phyloP scores from a whole-genome alignment of 2,329 filamentous ascomycete genomes.

The Grosmannia huntii region DNA sequence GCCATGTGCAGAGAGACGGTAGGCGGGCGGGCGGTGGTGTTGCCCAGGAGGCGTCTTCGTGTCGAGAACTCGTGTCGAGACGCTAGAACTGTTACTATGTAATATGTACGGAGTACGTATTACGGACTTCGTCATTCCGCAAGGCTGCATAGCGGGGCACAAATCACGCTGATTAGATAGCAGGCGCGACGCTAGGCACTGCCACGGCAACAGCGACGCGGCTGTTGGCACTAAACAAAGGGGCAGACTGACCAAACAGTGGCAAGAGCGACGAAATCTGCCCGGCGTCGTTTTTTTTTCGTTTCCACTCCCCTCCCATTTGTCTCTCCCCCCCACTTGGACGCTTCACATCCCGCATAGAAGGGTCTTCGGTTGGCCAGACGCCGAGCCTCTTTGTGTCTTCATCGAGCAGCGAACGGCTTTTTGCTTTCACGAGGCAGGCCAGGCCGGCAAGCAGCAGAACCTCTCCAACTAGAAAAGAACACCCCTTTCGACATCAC shows the following conservation, averaged over 20 bases:
- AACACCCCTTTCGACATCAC: too few species aligned
- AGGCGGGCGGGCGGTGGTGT: too few species aligned
- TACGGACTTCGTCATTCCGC: background rate
- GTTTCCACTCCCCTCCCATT: background rate
- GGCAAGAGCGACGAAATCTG: background rate
- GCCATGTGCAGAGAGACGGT: background rate
- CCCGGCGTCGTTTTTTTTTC: background rate
- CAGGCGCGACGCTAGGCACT: background rate
- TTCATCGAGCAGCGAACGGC: too few species aligned
- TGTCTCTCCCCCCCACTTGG: background rate
- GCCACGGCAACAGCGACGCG: background rate
- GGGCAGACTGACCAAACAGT: background rate
- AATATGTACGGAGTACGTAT: too few species aligned
- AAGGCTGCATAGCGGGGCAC: background rate
- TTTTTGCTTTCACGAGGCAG: too few species aligned
- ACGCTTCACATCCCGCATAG: background rate
- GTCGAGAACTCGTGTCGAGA: too few species aligned
- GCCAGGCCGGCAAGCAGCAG: too few species aligned
- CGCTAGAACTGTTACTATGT: too few species aligned
- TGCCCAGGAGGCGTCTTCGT: too few species aligned
- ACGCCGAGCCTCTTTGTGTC: too few species aligned
- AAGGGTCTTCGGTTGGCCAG: too few species aligned
- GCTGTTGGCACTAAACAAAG: conserved; percentile 1
- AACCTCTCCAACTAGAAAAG: too few species aligned
- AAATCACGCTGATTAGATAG: background rate